A percentile compares a stretch with the other conserved stretches of the same genome.
Evolutionary conservation across 2,329 filamentous ascomycete genomes (phyloP).

Genomic region (Talaromyces marneffei): DNA sequence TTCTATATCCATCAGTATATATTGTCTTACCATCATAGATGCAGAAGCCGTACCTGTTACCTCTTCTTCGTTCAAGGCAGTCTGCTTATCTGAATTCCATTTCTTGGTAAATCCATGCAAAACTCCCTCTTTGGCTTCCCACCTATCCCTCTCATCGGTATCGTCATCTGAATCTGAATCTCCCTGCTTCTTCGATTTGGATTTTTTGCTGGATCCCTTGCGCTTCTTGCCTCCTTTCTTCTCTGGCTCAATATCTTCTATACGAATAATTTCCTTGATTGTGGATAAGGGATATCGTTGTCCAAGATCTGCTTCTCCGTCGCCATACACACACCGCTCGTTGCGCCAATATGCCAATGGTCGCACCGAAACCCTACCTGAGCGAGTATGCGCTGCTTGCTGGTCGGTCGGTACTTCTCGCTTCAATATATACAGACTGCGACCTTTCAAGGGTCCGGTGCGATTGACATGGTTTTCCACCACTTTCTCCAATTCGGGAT

Average conservation of each 20-base stretch:
- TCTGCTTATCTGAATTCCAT: conserved; percentile 39
- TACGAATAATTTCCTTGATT: conserved; percentile 72
- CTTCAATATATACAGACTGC: conserved; percentile 47
- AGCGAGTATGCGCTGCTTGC: conserved; percentile 61
- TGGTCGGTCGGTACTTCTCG: conserved; percentile 49
- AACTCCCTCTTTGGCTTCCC: conserved; percentile 41
- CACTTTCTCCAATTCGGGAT: conserved; percentile 37
- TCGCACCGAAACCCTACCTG: conserved; percentile 69
- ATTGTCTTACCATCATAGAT: not conserved
- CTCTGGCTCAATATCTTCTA: conserved; percentile 54
- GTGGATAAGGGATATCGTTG: conserved; percentile 59
- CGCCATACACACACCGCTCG: conserved; percentile 67
- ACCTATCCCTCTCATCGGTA: conserved; percentile 37
- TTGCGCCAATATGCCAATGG: conserved; percentile 84
- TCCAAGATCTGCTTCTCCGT: conserved; percentile 53
- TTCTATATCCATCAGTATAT: conserved; percentile 38
- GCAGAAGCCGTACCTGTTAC: conserved; percentile 30
- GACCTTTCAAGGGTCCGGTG: conserved; percentile 42
- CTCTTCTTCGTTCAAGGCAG: conserved; percentile 35
- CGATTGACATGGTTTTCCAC: conserved; percentile 41
- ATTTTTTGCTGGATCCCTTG: conserved; percentile 31
- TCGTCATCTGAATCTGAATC: conserved; percentile 37
- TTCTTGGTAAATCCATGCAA: conserved; percentile 40
- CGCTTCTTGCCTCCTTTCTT: conserved; percentile 34
- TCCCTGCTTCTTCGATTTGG: conserved; percentile 29